Evolutionary conservation across 2,329 filamentous ascomycete genomes (phyloP).

Genomic region (Pseudogymnoascus sp.): DNA sequence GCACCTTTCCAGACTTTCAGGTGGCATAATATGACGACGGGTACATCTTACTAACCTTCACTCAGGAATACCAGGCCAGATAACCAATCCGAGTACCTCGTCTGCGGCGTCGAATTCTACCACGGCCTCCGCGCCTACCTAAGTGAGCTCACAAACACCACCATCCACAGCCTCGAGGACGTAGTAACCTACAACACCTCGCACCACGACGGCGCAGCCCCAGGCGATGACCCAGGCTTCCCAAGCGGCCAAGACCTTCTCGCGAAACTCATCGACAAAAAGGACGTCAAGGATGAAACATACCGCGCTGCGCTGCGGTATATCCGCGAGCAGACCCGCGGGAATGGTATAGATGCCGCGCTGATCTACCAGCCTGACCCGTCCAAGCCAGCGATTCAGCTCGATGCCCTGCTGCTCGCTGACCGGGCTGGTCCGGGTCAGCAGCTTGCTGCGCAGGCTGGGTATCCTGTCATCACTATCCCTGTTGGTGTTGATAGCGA

Average conservation of each 20-base stretch:
- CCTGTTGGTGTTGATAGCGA: slow-evolving; percentile 7
- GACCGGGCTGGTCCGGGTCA: slow-evolving; percentile 5
- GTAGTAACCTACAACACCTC: not conserved
- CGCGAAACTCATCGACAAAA: not conserved
- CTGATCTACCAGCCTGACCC: not conserved
- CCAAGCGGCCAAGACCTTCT: slow-evolving; percentile 14
- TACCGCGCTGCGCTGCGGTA: not conserved
- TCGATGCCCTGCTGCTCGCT: slow-evolving; percentile 3
- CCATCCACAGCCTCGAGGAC: not conserved
- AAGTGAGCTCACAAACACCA: not conserved
- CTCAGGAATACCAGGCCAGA: not conserved
- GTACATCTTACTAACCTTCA: not conserved
- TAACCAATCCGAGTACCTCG: slow-evolving; percentile 2
- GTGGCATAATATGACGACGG: not conserved
- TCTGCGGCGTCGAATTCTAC: slow-evolving; percentile 8
- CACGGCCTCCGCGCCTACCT: slow-evolving; percentile 5
- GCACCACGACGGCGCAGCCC: slow-evolving; percentile 6
- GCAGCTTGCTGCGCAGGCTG: slow-evolving; percentile 7
- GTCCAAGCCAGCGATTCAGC: not conserved
- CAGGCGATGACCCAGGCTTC: slow-evolving; percentile 11
- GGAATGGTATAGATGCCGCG: slow-evolving; percentile 7
- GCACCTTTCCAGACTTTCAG: no score
- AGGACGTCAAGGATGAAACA: not conserved
- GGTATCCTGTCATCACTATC: slow-evolving; percentile 3
- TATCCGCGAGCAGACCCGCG: not conserved